Conservation (phyloP, 768 basidiomycete species). For the Suillus decipiens region DNA sequence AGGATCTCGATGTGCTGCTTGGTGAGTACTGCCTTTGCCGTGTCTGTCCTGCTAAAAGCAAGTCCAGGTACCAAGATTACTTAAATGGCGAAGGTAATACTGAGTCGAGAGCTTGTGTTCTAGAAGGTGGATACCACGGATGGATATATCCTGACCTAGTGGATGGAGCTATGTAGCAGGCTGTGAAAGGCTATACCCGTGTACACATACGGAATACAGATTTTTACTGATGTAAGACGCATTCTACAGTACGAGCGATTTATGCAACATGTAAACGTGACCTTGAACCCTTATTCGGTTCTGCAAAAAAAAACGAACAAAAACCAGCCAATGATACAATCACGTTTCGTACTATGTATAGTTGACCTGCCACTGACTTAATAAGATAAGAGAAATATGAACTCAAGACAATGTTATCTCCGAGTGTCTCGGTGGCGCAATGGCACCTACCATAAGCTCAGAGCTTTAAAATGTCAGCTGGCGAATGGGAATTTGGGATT, state of each 20-base stretch:
- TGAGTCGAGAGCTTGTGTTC: constrained; percentile 41
- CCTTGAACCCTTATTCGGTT: not conserved
- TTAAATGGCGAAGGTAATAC: constrained; percentile 34
- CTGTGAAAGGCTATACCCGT: not conserved
- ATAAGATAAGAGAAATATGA: not conserved
- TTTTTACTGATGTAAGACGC: not conserved
- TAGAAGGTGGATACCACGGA: constrained; percentile 45
- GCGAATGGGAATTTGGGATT: not conserved
- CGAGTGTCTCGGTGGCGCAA: not conserved
- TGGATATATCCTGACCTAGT: constrained; percentile 30
- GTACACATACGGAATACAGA: not conserved
- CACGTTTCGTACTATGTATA: not conserved
- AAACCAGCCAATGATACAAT: not conserved
- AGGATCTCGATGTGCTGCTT: constrained; percentile 56
- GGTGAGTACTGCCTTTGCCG: constrained; percentile 35
- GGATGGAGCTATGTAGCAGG: not conserved
- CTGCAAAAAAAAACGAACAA: not conserved
- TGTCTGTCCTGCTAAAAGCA: not conserved
- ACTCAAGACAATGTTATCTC: not conserved
- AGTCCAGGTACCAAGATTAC: constrained; percentile 51
- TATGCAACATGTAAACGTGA: not conserved
- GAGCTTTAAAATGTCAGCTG: not conserved
- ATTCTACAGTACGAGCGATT: not conserved
- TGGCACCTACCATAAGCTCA: not conserved
- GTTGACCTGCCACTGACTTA: not conserved